phyloP scores from a whole-genome alignment of 345 rosid species.

The Eucalyptus shirleyi region DNA sequence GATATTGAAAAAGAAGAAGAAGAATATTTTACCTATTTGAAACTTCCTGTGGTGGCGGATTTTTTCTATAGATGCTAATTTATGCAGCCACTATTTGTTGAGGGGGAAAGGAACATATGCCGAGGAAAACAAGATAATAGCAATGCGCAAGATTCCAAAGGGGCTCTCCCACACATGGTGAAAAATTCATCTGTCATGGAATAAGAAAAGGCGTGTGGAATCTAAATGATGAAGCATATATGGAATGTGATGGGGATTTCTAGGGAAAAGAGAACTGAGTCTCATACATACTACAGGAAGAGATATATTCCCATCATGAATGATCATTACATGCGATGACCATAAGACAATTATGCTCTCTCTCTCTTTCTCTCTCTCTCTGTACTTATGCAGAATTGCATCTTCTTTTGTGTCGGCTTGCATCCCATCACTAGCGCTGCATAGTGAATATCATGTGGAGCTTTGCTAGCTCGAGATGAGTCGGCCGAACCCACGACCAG shows the following conservation, averaged over 20 bases:
- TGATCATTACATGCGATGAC: not conserved
- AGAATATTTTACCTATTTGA: not conserved
- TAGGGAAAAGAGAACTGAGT: not conserved
- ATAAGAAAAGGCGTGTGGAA: not conserved
- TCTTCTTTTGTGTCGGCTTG: not conserved
- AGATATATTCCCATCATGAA: not conserved
- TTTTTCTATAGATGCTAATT: not conserved
- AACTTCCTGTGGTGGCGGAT: not conserved
- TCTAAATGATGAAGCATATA: not conserved
- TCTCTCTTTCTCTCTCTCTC: not conserved
- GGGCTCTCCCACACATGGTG: not conserved
- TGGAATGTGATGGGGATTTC: not conserved
- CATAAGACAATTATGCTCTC: not conserved
- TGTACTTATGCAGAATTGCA: not conserved
- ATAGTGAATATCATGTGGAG: not conserved
- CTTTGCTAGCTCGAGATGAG: not conserved
- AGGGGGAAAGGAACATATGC: not conserved
- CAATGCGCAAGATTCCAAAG: not conserved
- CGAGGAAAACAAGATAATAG: not conserved
- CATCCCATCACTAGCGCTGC: not conserved
- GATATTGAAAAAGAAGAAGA: not conserved
- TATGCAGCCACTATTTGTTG: not conserved
- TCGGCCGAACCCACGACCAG: not conserved
- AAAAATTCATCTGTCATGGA: not conserved
- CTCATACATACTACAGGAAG: not conserved